Conservation (phyloP, 768 basidiomycete genomes). For the Myochromella boudieri region DNA sequence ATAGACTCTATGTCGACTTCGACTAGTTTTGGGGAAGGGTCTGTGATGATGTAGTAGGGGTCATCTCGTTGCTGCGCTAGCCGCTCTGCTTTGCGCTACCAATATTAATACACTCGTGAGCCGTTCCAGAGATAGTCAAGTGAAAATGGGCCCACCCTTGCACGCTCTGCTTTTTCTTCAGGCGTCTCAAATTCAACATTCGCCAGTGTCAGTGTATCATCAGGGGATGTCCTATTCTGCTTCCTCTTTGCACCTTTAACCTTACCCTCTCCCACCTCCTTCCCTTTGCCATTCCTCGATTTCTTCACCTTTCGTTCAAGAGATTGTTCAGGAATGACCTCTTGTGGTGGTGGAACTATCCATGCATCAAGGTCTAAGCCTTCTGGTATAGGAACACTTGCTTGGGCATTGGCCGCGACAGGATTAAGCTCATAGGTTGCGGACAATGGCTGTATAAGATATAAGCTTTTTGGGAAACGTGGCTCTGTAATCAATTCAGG, state of each 20-base stretch:
- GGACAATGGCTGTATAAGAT: conserved; percentile 81
- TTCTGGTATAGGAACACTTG: conserved; percentile 76
- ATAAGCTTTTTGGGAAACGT: conserved; percentile 87
- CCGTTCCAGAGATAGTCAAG: background rate
- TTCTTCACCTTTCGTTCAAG: conserved; percentile 53
- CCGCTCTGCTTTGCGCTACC: conserved; percentile 73
- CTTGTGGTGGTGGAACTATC: conserved; percentile 68
- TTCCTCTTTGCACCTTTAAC: conserved; percentile 33
- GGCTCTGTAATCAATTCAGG: conserved; percentile 33
- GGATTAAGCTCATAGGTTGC: conserved; percentile 80
- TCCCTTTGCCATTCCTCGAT: conserved; percentile 39
- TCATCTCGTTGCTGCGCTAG: conserved; percentile 79
- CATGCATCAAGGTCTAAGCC: conserved; percentile 85
- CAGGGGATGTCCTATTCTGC: conserved; percentile 23
- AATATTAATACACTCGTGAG: background rate
- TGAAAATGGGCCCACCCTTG: conserved; percentile 48
- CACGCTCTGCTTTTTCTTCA: conserved; percentile 60
- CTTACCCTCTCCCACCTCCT: conserved; percentile 24
- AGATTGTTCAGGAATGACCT: conserved; percentile 34
- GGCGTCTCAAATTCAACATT: conserved; percentile 47
- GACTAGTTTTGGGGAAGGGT: conserved; percentile 37
- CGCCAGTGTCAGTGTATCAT: conserved; percentile 35
- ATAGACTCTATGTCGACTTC: conserved; percentile 83
- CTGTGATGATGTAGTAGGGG: conserved; percentile 87
- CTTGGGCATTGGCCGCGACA: conserved; percentile 79